Evolutionary conservation across 2,329 filamentous ascomycete species (phyloP), one percentile per base, ranked within the genome.

Genomic region (Truncatella angustata): DNA sequence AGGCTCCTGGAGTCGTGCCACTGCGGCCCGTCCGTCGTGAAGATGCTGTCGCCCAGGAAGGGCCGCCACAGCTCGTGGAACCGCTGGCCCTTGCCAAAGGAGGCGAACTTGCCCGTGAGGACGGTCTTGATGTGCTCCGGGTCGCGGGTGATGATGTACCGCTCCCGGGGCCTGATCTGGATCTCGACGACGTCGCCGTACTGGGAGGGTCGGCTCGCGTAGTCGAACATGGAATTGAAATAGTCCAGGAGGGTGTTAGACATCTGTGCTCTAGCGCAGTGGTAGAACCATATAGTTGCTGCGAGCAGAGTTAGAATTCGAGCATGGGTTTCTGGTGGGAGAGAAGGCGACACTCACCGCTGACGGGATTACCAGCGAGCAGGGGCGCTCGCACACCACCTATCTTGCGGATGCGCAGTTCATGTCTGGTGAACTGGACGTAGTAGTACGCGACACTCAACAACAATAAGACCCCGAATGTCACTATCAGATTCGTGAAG

Each of bases 111-210:
- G 23, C 75, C 75, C 0, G 81, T 77, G 11, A 86, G 69, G 4
- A 84, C 62, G 0, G 80, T 72, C 60, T 84, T 82, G 53, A 85
- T 64, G 51, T 85, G 84, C 51, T 78, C 75, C 1, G 79, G 77
- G 32, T 85, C 80, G 21, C 68, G 63, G 0, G 79, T 83, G 43
- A 75, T 63, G 51, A 82, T 63, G 52, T 76, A 70, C 42, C 71
- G 63, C 34, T 63, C 53, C 18, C 54, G 54, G 7, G 66, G 64
- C 12, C 57, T 56, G 39, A 73, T 57, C 16, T 68, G 60, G 18
- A 73, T 55, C 59, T 74, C 72, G 50, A 71, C 60, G 21, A 65
- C 67, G 50, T 72, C 63, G 10, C 68, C 69, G 9, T 68, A 68
- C n/a, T 60, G 66, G 24, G 60, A 61, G 1, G 66, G 62, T 7